These are phyloP conservation scores for Aspergillus nomiae DNA, from an alignment of 2,329 filamentous ascomycete species.

Conservation along the genomic window DNA sequence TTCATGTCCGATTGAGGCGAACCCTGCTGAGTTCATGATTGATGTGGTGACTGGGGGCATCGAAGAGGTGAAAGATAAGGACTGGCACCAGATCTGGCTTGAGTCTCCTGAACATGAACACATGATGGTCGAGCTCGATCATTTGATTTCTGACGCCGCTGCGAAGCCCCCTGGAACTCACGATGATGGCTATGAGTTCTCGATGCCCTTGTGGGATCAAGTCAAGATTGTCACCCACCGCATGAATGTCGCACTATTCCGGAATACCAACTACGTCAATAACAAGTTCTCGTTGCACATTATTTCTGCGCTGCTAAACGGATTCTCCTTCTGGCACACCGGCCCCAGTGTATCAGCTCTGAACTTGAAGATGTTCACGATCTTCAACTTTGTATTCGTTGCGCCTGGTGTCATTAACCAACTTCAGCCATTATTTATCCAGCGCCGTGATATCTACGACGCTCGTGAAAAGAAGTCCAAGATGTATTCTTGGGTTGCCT, in stretches of 20 bases:
- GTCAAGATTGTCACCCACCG: slow-evolving; percentile 66
- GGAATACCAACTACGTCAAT: slow-evolving; percentile 67
- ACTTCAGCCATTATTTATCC: slow-evolving; percentile 70
- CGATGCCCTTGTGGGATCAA: slow-evolving; percentile 64
- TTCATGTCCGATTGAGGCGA: slow-evolving; percentile 62
- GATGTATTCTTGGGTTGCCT: slow-evolving; percentile 76
- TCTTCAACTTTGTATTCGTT: slow-evolving; percentile 63
- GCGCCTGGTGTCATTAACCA: slow-evolving; percentile 46
- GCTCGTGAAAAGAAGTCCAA: slow-evolving; percentile 67
- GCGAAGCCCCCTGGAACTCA: slow-evolving; percentile 46
- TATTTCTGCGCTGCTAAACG: slow-evolving; percentile 51
- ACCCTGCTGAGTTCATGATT: slow-evolving; percentile 63
- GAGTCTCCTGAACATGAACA: slow-evolving; percentile 61
- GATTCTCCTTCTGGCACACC: slow-evolving; percentile 67
- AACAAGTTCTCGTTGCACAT: slow-evolving; percentile 64
- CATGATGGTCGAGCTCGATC: slow-evolving; percentile 64
- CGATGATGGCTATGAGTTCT: slow-evolving; percentile 60
- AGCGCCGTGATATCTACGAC: slow-evolving; percentile 68
- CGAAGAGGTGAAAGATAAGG: slow-evolving; percentile 48
- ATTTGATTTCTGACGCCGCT: slow-evolving; percentile 55
- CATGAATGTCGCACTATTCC: slow-evolving; percentile 65
- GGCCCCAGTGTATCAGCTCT: slow-evolving; percentile 65
- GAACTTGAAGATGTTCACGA: slow-evolving; percentile 72
- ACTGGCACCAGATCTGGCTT: slow-evolving; percentile 74
- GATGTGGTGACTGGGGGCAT: slow-evolving; percentile 50